These are phyloP conservation scores for Talaromyces sp. DNA, from an alignment of 2,329 filamentous ascomycete genomes.

Conservation along the genomic window DNA sequence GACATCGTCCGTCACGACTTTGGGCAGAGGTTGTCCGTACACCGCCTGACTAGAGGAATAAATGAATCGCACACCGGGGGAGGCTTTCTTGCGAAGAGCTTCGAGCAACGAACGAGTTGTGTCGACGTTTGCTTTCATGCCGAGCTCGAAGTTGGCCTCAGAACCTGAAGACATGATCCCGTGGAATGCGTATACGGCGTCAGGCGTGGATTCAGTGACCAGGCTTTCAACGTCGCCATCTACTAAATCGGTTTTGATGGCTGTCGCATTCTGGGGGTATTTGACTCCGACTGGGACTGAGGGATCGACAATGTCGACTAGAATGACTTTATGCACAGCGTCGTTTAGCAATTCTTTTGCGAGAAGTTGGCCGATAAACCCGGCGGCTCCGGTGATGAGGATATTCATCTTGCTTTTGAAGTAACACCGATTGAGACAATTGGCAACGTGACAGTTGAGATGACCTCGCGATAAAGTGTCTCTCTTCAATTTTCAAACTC, in stretches of 20 bases:
- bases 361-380: constrained; percentile 64
- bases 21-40: constrained; percentile 59
- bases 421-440: neutral
- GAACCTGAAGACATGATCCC: constrained; percentile 67
- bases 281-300: constrained; percentile 50
- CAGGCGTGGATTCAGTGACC: constrained; percentile 45
- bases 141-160: constrained; percentile 61
- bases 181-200: constrained; percentile 62
- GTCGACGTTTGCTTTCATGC: constrained; percentile 61
- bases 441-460: neutral
- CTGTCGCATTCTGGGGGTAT: constrained; percentile 52
- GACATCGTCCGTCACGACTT: constrained; percentile 52
- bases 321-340: constrained; percentile 49
- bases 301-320: constrained; percentile 59
- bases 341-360: constrained; percentile 55
- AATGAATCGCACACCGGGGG: constrained; percentile 58
- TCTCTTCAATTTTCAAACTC: constrained; percentile 32
- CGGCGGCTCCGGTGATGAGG: constrained; percentile 63
- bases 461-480: constrained; percentile 59
- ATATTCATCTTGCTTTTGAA: constrained; percentile 44
- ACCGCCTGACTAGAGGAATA: constrained; percentile 64
- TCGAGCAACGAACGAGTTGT: constrained; percentile 58
- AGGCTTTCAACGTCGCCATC: constrained; percentile 29
- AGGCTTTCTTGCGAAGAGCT: constrained; percentile 47
- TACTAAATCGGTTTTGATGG: constrained; percentile 56